Evolutionary conservation across 75 land plant species (phyloP).

Genomic region (Ceratopteris richardii): DNA sequence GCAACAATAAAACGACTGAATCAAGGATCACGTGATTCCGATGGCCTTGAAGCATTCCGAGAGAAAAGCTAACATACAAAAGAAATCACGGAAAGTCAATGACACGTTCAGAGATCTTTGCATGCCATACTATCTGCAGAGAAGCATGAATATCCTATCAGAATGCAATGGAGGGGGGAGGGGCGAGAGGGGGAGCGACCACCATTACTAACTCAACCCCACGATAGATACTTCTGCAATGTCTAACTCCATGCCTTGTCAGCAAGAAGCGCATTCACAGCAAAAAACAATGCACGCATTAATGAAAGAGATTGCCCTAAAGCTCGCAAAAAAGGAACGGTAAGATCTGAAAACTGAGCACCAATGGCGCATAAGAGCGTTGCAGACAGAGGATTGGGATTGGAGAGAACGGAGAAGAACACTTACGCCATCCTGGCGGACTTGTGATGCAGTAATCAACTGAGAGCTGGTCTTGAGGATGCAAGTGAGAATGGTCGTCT

Average conservation of each 20-base stretch:
- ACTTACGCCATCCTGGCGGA: conserved; percentile 28
- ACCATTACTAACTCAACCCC: background rate
- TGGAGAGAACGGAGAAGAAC: background rate
- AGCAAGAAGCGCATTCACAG: background rate
- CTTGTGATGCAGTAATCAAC: conserved; percentile 30
- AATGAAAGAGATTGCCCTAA: too few relatives aligned
- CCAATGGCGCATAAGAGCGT: too few relatives aligned
- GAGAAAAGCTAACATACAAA: too few relatives aligned
- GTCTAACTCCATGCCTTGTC: background rate
- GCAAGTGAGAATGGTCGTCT: conserved; percentile 21
- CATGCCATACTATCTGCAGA: too few relatives aligned
- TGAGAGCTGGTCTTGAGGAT: conserved; percentile 29
- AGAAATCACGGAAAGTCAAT: too few relatives aligned
- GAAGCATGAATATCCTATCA: background rate
- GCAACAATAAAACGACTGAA: too few relatives aligned
- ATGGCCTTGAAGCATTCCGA: too few relatives aligned
- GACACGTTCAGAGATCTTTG: too few relatives aligned
- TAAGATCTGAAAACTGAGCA: too few relatives aligned
- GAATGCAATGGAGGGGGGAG: background rate
- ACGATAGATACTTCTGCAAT: background rate
- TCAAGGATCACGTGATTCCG: too few relatives aligned
- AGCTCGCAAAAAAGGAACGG: too few relatives aligned
- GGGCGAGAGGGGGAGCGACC: background rate
- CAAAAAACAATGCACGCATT: background rate
- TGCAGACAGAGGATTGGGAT: background rate